phyloP scores from a whole-genome alignment of 2,329 filamentous ascomycete species.

The Pyrenochaeta sp. region DNA sequence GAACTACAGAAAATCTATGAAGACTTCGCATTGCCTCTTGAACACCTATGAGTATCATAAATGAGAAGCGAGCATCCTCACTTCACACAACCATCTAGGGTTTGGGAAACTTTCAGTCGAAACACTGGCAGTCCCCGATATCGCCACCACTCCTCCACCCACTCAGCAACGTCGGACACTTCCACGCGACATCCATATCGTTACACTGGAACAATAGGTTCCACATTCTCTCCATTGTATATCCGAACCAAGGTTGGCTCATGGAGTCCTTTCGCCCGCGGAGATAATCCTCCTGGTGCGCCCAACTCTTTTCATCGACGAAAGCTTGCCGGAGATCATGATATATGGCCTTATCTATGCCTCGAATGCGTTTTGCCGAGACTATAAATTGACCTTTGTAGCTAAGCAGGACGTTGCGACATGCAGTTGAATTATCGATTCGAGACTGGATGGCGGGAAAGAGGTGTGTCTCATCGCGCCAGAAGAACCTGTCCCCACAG shows the following conservation, averaged over 20 bases:
- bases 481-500: conserved; percentile 54
- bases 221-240: conserved; percentile 42
- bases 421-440: conserved; percentile 32
- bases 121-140: conserved; percentile 40
- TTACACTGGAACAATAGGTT: conserved; percentile 41
- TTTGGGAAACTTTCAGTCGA: conserved; percentile 20
- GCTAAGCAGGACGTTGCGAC: conserved; percentile 50
- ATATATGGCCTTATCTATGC: conserved; percentile 45
- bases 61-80: not conserved
- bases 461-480: conserved; percentile 50
- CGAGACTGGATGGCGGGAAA: conserved; percentile 49
- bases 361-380: conserved; percentile 54
- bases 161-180: conserved; percentile 38
- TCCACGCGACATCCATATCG: conserved; percentile 36
- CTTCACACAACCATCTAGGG: not conserved
- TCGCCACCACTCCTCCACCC: conserved; percentile 33
- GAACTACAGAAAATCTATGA: not conserved
- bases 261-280: conserved; percentile 34
- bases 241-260: conserved; percentile 37
- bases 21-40: not conserved
- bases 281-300: conserved; percentile 34
- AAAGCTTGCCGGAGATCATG: conserved; percentile 39
- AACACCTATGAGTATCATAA: conserved; percentile 6
- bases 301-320: conserved; percentile 36
- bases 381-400: conserved; percentile 60